Evolutionary conservation across 176 grass and related monocot genomes (phyloP), one percentile per base, ranked within the genome.

Genomic region (Tillandsia leiboldiana): DNA sequence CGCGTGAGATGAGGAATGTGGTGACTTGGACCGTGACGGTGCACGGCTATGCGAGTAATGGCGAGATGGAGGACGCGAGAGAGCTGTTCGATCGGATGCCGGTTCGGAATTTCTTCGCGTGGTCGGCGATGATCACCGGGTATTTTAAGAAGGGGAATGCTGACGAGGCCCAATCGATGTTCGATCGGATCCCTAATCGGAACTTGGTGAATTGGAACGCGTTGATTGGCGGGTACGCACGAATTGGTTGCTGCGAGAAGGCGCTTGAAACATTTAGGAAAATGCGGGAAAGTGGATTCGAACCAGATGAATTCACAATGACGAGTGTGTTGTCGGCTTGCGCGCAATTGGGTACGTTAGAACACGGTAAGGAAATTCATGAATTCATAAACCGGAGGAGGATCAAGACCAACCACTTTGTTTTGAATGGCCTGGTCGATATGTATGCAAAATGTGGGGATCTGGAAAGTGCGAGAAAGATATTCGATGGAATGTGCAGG

Each of bases 371-470:
- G 12, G 68, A 84, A 51, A 73, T 87, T 62, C 88, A 91, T 47
- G 53, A 82, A 3, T 76, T 84, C 71, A 82, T 91, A 67, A 50
- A 80, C 15, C 58, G 12, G 18, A 76, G 58, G 24, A 79, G 23
- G 63, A 91, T 91, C 70, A 73, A 59, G 53, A 79, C 81, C 69
- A 91, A 87, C 58, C 75, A 84, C 49, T 87, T 87, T 65, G 72
- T 91, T 66, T 8, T 87, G 65, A 87, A 91, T 76, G 78, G 88
- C 27, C 73, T 91, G 49, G 66, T 91, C n/a, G 88, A 91, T 59
- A 91, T 91, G 88, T 91, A 87, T 4, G 81, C 81, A 49, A 87
- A 91, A 56, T 91, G 88, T 20, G 81, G 88, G 9, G 84, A 91
- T 85, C 71, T 91, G 0, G 53, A 58, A 9, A 48, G 63, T 0